Evolutionary conservation across 805 yeast species (phyloP).

Genomic region (Myxozyma vanderwaltii): DNA sequence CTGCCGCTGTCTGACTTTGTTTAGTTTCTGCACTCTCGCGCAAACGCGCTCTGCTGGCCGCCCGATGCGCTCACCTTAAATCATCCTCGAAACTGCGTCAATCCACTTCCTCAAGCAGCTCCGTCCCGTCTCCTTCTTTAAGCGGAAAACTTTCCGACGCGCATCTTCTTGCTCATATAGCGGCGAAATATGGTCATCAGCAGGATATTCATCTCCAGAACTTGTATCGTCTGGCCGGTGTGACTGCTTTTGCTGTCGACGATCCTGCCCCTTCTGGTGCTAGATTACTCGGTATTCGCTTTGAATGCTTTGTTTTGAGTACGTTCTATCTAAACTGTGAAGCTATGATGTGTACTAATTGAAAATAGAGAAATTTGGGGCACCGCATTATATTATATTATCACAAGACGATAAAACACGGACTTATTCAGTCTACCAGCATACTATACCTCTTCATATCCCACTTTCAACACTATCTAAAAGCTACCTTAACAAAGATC

Average conservation of each 20-base stretch:
- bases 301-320: conserved; percentile 29
- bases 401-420: neutral
- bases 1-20: too few species aligned
- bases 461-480: conserved; percentile 13
- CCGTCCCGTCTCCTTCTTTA: neutral
- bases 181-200: conserved; percentile 16
- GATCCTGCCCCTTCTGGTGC: conserved; percentile 21
- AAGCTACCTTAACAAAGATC: conserved; percentile 19
- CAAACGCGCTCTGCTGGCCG: conserved; percentile 4
- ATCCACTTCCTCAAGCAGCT: neutral
- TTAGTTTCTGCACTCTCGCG: conserved; percentile 6
- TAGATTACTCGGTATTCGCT: conserved; percentile 29
- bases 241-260: conserved; percentile 26
- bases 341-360: neutral
- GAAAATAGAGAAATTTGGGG: conserved; percentile 15
- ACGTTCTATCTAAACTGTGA: neutral
- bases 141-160: neutral
- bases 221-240: conserved; percentile 29
- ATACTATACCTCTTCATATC: conserved; percentile 30
- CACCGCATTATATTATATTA: conserved; percentile 29
- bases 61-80: neutral
- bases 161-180: conserved; percentile 12
- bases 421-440: conserved; percentile 17
- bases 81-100: neutral
- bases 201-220: conserved; percentile 14